Evolutionary conservation across 495 filamentous ascomycete genomes (phyloP).

Genomic region (Venustampulla echinocandica): DNA sequence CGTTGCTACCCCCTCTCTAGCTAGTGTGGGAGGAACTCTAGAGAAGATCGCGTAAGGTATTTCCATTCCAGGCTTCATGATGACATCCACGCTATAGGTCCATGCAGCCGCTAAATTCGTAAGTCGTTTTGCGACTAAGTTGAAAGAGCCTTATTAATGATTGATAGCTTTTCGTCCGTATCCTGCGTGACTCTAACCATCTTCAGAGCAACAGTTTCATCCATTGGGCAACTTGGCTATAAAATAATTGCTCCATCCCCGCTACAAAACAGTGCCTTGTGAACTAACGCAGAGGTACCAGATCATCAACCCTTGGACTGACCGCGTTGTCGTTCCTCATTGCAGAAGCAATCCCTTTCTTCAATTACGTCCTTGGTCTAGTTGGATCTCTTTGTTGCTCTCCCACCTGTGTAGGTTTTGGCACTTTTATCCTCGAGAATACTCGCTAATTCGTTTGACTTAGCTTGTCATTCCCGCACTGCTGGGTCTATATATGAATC

Average conservation of each 20-base stretch:
- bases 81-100: background rate
- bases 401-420: background rate
- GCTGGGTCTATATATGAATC: background rate
- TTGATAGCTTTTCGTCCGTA: background rate
- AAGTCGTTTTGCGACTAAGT: background rate
- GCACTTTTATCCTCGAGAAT: background rate
- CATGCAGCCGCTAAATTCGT: background rate
- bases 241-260: background rate
- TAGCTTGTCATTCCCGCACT: background rate
- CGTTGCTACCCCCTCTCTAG: background rate
- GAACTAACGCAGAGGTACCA: background rate
- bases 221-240: background rate
- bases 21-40: background rate
- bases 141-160: background rate
- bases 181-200: background rate
- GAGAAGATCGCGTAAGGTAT: background rate
- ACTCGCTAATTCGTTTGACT: background rate
- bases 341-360: background rate
- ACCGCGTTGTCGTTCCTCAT: background rate
- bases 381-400: background rate
- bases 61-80: background rate
- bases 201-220: background rate
- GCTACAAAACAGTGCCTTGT: background rate
- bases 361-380: background rate
- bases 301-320: background rate